Conservation (phyloP, 1,284 basidiomycete species). For the Trichosporon coremiiforme region DNA sequence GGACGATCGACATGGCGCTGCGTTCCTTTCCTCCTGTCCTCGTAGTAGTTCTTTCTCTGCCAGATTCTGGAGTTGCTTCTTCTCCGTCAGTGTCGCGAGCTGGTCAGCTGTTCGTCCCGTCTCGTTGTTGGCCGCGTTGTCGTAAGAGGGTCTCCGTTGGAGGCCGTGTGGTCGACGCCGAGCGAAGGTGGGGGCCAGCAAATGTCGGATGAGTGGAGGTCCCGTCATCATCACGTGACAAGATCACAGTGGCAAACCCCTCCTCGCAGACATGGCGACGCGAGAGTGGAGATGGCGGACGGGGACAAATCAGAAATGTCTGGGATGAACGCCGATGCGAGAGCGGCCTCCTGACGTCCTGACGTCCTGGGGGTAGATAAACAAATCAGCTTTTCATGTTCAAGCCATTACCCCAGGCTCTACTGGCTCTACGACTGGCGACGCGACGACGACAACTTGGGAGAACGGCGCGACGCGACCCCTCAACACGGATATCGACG, state of each 20-base stretch:
- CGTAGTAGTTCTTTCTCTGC: not conserved
- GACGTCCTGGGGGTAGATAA: not conserved
- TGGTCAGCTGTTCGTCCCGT: not conserved
- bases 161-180: not conserved
- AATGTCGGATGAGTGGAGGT: not conserved
- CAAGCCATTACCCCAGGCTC: not conserved
- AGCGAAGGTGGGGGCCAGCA: not conserved
- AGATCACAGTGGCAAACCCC: not conserved
- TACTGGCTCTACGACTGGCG: not conserved
- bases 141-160: not conserved
- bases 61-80: not conserved
- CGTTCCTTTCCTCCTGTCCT: not conserved
- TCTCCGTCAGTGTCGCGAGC: not conserved
- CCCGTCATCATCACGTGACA: not conserved
- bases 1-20: slow-evolving; percentile 56
- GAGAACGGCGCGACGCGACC: not conserved
- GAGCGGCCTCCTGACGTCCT: not conserved
- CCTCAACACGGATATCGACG: not conserved
- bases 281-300: slow-evolving; percentile 1
- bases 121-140: not conserved
- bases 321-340: not conserved
- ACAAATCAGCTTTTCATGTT: slow-evolving; percentile 12
- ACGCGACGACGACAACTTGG: not conserved
- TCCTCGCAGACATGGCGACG: not conserved
- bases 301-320: slow-evolving; percentile 11